A percentile compares a stretch with the other conserved stretches of the same genome.
These are phyloP conservation scores for Sisymbrium altissimum DNA, from an alignment of 345 rosid species.

Conservation along the genomic window DNA sequence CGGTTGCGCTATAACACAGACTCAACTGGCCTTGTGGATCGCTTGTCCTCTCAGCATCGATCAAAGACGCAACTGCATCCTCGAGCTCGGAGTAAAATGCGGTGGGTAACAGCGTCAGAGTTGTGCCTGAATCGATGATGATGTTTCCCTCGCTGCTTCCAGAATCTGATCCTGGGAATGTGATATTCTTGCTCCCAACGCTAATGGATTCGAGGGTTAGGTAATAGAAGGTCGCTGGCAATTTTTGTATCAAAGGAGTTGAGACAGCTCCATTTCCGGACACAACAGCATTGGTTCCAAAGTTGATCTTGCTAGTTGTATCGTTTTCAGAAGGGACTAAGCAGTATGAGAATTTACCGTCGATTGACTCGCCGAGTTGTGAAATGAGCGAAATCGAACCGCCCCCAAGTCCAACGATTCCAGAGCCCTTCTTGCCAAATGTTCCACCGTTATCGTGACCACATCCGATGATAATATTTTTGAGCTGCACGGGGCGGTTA, in stretches of 20 bases:
- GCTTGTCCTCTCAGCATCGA: not conserved
- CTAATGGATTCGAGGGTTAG: conserved; percentile 28
- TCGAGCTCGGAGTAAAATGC: conserved; percentile 25
- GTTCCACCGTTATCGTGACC: conserved; percentile 22
- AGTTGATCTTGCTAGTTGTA: conserved; percentile 17
- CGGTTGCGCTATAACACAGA: conserved; percentile 34
- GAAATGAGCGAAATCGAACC: conserved; percentile 19
- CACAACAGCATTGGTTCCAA: conserved; percentile 8
- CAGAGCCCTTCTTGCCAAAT: conserved; percentile 1
- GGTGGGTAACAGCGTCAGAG: conserved; percentile 40
- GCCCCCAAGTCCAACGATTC: conserved; percentile 30
- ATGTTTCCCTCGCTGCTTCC: conserved; percentile 39
- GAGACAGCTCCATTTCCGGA: conserved; percentile 17
- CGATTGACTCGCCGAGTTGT: conserved; percentile 9
- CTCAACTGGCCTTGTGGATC: conserved; percentile 18
- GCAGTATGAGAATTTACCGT: conserved; percentile 31
- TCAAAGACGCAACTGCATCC: conserved; percentile 15
- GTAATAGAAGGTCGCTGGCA: not conserved
- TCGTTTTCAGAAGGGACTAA: conserved; percentile 12
- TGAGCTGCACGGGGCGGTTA: not conserved
- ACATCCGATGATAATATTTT: conserved; percentile 18
- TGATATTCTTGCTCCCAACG: not conserved
- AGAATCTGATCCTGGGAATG: not conserved
- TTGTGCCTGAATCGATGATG: conserved; percentile 58
- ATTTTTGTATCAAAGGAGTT: conserved; percentile 4